Percentiles rank a stretch among this genome's conserved stretches.
phyloP scores from a whole-genome alignment of 2,329 filamentous ascomycete species.

The Aspergillus sp. region DNA sequence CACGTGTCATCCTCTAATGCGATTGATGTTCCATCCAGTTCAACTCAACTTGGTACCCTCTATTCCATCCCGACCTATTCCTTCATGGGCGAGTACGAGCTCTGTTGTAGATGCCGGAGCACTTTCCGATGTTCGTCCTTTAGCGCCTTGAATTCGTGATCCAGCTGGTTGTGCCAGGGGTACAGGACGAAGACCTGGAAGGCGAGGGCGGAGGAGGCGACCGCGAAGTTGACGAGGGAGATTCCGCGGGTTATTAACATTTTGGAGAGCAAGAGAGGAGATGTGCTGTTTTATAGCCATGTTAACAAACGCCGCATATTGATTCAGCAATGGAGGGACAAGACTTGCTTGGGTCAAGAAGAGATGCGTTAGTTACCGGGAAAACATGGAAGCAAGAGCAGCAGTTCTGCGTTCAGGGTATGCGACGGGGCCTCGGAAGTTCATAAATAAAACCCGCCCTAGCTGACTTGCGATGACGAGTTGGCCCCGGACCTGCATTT shows the following conservation, averaged over 20 bases:
- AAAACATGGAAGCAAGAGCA: too few relatives aligned
- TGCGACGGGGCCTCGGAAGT: too few relatives aligned
- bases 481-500: not conserved
- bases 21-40: too few relatives aligned
- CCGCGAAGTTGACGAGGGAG: slow-evolving; percentile 67
- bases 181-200: slow-evolving; percentile 74
- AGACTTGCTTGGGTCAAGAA: too few relatives aligned
- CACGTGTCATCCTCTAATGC: too few relatives aligned
- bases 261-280: not conserved
- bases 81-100: not conserved
- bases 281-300: not conserved
- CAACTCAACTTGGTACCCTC: too few relatives aligned
- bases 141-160: slow-evolving; percentile 63
- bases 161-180: slow-evolving; percentile 70
- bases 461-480: too few relatives aligned
- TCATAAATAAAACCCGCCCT: too few relatives aligned
- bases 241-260: slow-evolving; percentile 57
- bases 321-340: too few relatives aligned
- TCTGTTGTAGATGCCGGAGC: slow-evolving; percentile 20
- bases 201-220: slow-evolving; percentile 66
- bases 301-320: too few relatives aligned
- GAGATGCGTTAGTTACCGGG: too few relatives aligned
- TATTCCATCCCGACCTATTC: not conserved
- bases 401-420: too few relatives aligned
- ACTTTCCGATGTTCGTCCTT: slow-evolving; percentile 59